Evolutionary conservation across 495 filamentous ascomycete genomes (phyloP).

Genomic region (Talaromyces nanjingensis): DNA sequence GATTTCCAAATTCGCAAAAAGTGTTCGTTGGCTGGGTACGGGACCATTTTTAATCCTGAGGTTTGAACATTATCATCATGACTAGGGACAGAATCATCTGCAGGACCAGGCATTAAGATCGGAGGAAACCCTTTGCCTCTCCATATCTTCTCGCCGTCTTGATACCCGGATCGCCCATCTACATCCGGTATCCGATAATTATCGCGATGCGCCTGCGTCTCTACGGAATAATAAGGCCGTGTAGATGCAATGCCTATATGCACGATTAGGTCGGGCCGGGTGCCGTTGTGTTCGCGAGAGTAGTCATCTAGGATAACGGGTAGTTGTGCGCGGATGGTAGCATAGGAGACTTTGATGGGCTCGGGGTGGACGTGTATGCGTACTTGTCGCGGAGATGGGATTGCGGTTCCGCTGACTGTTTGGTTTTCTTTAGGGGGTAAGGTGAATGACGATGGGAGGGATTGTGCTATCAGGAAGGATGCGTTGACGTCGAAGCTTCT

Average conservation of each 20-base stretch:
- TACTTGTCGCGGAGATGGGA: conserved; percentile 39
- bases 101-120: conserved; percentile 24
- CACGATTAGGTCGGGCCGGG: conserved; percentile 57
- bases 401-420: background rate
- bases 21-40: conserved; percentile 27
- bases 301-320: conserved; percentile 47
- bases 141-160: conserved; percentile 45
- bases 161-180: conserved; percentile 48
- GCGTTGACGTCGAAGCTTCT: conserved; percentile 61
- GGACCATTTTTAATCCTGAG: conserved; percentile 6
- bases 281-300: conserved; percentile 26
- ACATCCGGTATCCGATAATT: conserved; percentile 68
- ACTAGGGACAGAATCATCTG: background rate
- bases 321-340: conserved; percentile 51
- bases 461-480: conserved; percentile 61
- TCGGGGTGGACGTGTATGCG: conserved; percentile 58
- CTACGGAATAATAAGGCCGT: conserved; percentile 59
- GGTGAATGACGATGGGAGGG: conserved; percentile 29
- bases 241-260: conserved; percentile 80
- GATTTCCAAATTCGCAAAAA: conserved; percentile 31
- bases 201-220: conserved; percentile 64
- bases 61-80: background rate
- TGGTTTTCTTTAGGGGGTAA: conserved; percentile 14
- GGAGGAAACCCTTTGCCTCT: conserved; percentile 32
- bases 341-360: conserved; percentile 64